phyloP scores from a whole-genome alignment of 305 asterid genomes.

The Solanum chacoense region DNA sequence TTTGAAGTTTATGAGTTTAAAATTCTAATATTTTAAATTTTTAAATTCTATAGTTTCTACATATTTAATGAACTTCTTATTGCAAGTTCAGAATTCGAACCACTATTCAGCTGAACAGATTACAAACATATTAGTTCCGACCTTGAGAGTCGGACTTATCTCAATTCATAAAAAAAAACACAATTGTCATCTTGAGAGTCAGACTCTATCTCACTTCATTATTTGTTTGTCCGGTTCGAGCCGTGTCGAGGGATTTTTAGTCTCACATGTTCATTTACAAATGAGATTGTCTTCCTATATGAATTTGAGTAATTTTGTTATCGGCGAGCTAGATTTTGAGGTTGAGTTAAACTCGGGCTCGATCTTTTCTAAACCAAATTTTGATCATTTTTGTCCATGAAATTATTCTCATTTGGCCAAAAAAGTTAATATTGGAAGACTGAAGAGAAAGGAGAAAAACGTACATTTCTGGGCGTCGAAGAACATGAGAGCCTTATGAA shows the following conservation, averaged over 20 bases:
- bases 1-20: not conserved
- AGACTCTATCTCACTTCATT: not conserved
- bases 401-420: not conserved
- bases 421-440: not conserved
- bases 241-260: not conserved
- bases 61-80: not conserved
- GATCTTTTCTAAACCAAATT: not conserved
- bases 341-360: not conserved
- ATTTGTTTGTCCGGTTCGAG: accelerated
- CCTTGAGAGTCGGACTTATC: not conserved
- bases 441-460: slow-evolving; percentile 2
- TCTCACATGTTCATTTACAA: not conserved
- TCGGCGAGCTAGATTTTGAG: not conserved
- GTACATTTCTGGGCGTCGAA: slow-evolving; percentile 90
- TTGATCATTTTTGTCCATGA: not conserved
- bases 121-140: not conserved
- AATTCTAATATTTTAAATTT: not conserved
- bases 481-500: slow-evolving; percentile 59
- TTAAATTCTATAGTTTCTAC: not conserved
- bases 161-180: not conserved
- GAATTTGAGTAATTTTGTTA: not conserved
- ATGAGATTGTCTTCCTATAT: not conserved
- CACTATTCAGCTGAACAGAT: not conserved
- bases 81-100: not conserved
- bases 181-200: not conserved